phyloP scores from a whole-genome alignment of 2,329 filamentous ascomycete species.

The Fusarium goolgardi region DNA sequence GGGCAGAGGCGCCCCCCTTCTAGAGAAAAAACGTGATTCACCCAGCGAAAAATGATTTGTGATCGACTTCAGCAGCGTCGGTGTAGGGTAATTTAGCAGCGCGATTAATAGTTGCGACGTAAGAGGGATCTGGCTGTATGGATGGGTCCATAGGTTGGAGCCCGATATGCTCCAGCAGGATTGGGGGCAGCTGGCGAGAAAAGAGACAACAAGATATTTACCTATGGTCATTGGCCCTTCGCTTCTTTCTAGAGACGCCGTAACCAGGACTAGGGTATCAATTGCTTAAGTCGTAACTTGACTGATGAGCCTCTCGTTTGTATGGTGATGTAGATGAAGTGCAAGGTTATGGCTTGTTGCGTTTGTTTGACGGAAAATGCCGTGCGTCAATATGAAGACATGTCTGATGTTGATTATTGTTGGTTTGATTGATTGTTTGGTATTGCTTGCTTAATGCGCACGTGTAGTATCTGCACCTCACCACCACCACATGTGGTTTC shows the following conservation, averaged over 20 bases:
- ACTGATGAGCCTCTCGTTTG: slow-evolving; percentile 10
- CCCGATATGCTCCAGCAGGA: slow-evolving; percentile 4
- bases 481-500: slow-evolving; percentile 13
- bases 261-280: slow-evolving; percentile 15
- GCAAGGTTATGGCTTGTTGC: slow-evolving; percentile 6
- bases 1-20: slow-evolving; percentile 14
- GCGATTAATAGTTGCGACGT: slow-evolving; percentile 16
- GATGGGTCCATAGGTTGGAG: slow-evolving; percentile 24
- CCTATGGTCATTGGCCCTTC: slow-evolving; percentile 20
- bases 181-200: slow-evolving; percentile 24
- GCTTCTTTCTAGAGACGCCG: slow-evolving; percentile 12
- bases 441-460: slow-evolving; percentile 27
- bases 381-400: slow-evolving; percentile 30
- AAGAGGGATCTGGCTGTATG: slow-evolving; percentile 6
- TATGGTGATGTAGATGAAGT: slow-evolving; percentile 11
- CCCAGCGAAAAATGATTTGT: slow-evolving; percentile 32
- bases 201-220: slow-evolving; percentile 35
- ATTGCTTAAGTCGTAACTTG: slow-evolving; percentile 13
- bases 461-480: slow-evolving; percentile 25
- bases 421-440: slow-evolving; percentile 15
- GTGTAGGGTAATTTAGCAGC: slow-evolving; percentile 22
- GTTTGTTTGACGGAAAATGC: slow-evolving; percentile 18
- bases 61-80: slow-evolving; percentile 21
- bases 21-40: slow-evolving; percentile 8
- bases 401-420: slow-evolving; percentile 24